A percentile compares a stretch with the other conserved stretches of the same genome.
Conservation (phyloP, 2,329 filamentous ascomycete genomes). For the Rhynchosporium secalis region DNA sequence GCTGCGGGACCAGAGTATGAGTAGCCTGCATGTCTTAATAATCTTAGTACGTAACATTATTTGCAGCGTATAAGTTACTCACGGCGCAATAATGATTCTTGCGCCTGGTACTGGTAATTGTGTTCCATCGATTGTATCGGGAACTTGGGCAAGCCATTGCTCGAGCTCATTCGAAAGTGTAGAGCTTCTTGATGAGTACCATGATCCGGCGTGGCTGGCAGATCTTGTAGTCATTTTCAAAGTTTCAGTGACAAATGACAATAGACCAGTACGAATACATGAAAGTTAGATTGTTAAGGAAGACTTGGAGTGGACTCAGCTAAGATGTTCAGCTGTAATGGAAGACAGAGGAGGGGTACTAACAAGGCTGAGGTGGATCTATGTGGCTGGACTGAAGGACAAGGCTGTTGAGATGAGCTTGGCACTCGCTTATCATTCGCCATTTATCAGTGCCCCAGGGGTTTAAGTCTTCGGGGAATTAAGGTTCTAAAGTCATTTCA, state of each 20-base stretch:
- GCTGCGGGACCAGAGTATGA: conserved; percentile 87
- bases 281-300: too few relatives aligned
- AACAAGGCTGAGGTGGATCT: neutral
- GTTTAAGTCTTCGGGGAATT: neutral
- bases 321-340: too few relatives aligned
- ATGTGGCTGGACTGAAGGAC: conserved; percentile 6
- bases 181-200: conserved; percentile 69
- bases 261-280: too few relatives aligned
- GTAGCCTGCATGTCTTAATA: conserved; percentile 86
- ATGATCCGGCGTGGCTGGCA: conserved; percentile 80
- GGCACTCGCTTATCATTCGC: neutral
- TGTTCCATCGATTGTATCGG: conserved; percentile 59
- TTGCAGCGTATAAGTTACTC: conserved; percentile 44
- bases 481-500: too few relatives aligned
- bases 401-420: conserved; percentile 1
- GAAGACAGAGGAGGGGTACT: neutral
- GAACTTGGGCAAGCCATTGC: conserved; percentile 70
- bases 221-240: conserved; percentile 45
- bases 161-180: conserved; percentile 71
- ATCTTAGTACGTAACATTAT: conserved; percentile 16
- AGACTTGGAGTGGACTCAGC: neutral
- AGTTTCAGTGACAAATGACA: neutral
- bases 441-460: neutral
- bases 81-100: conserved; percentile 91
- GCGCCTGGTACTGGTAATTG: conserved; percentile 70